These are phyloP conservation scores for Termitomyces sp. DNA, from an alignment of 768 basidiomycete genomes.

Conservation along the genomic window DNA sequence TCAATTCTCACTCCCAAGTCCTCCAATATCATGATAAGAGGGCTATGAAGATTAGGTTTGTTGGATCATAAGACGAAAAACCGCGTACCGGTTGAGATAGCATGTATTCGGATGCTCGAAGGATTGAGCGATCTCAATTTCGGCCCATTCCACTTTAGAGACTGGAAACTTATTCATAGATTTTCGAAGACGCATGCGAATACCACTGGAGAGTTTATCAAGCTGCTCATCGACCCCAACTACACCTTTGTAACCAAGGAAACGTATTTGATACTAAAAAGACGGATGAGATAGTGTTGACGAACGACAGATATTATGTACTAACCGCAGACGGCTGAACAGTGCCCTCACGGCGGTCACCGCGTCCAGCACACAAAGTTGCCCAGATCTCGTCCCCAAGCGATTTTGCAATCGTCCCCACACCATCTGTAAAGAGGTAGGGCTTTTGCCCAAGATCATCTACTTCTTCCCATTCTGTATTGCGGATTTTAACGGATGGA, in stretches of 20 bases:
- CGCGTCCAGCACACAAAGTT: constrained; percentile 40
- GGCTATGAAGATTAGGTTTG: constrained; percentile 30
- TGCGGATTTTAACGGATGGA: constrained; percentile 53
- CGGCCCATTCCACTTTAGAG: constrained; percentile 39
- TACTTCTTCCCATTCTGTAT: constrained; percentile 58
- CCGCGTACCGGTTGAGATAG: constrained; percentile 65
- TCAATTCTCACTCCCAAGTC: constrained; percentile 59
- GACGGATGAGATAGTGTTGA: not conserved
- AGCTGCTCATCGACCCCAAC: constrained; percentile 61
- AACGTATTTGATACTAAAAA: constrained; percentile 72
- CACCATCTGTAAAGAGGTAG: constrained; percentile 68
- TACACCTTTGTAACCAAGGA: constrained; percentile 81
- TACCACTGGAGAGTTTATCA: constrained; percentile 35
- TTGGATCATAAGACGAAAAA: not conserved
- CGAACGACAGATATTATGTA: constrained; percentile 1
- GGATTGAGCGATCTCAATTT: constrained; percentile 69
- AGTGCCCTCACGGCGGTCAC: constrained; percentile 23
- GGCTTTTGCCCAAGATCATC: constrained; percentile 44
- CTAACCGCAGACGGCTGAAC: constrained; percentile 59
- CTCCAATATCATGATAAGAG: constrained; percentile 75
- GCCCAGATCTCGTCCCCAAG: constrained; percentile 59
- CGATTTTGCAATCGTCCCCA: constrained; percentile 67
- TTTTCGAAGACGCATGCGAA: constrained; percentile 61
- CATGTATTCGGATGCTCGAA: constrained; percentile 55
- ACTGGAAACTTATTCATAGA: constrained; percentile 77